A percentile compares a stretch with the other conserved stretches of the same genome.
Evolutionary conservation across 371 early-diverging fungal species (phyloP).

Genomic region (Smittium culicis): DNA sequence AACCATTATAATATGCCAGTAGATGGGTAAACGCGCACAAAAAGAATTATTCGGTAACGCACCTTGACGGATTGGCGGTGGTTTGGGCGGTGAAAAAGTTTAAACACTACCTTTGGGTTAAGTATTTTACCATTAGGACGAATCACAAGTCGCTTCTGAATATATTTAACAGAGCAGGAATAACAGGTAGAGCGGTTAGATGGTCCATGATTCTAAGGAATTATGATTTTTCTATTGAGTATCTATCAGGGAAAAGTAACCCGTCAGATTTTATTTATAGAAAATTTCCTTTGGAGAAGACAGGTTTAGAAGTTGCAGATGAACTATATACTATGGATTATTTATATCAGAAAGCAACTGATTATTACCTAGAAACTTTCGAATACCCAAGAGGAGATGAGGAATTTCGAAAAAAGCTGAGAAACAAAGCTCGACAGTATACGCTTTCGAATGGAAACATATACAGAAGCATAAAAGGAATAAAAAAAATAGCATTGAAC

Average conservation of each 20-base stretch:
- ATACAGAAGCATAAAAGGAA: too few relatives aligned
- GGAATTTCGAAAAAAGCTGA: too few relatives aligned
- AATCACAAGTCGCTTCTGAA: slow-evolving; percentile 7
- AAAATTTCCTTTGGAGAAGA: too few relatives aligned
- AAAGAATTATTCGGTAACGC: slow-evolving; percentile 24
- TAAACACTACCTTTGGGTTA: slow-evolving; percentile 26
- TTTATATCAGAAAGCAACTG: too few relatives aligned
- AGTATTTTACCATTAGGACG: slow-evolving; percentile 10
- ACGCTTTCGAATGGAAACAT: too few relatives aligned
- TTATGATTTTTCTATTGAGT: slow-evolving; percentile 2
- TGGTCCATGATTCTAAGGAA: slow-evolving; percentile 4
- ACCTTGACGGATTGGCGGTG: slow-evolving; percentile 30
- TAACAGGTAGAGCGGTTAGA: not conserved
- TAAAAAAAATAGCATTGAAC: too few relatives aligned
- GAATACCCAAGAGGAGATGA: too few relatives aligned
- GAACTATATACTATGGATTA: too few relatives aligned
- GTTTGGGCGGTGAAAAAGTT: slow-evolving; percentile 21
- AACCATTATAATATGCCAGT: slow-evolving; percentile 4
- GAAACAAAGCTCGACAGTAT: too few relatives aligned
- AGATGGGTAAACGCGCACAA: slow-evolving; percentile 12
- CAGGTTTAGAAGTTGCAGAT: too few relatives aligned
- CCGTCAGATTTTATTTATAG: too few relatives aligned
- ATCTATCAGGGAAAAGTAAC: slow-evolving; percentile 2
- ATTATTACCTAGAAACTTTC: too few relatives aligned
- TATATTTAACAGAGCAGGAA: not conserved